These are phyloP conservation scores for Neocallimastix lanati DNA, from an alignment of 192 early-diverging fungal species.

Conservation along the genomic window DNA sequence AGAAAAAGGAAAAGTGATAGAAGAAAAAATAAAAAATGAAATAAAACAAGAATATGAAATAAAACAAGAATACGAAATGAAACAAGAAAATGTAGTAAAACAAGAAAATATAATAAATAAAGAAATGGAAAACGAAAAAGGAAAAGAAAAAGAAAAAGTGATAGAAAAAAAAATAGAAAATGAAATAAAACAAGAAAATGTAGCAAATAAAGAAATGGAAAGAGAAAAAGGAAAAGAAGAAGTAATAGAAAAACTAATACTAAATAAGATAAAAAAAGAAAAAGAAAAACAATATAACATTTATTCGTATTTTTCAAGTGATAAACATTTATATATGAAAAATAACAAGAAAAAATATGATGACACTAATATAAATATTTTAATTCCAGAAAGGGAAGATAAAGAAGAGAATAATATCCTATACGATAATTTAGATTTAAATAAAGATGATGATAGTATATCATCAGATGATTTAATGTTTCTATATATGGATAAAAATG, in stretches of 20 bases:
- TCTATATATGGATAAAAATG: background rate
- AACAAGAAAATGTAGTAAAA: too few species aligned
- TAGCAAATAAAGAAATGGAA: background rate
- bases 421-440: background rate
- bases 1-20: too few species aligned
- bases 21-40: too few species aligned
- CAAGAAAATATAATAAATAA: too few species aligned
- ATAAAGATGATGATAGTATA: background rate
- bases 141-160: slow-evolving; percentile 20
- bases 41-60: too few species aligned
- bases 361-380: too few species aligned
- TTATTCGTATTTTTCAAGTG: too few species aligned
- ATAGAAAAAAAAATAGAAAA: slow-evolving; percentile 4
- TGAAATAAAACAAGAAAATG: slow-evolving; percentile 10
- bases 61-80: too few species aligned
- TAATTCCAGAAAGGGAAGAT: background rate
- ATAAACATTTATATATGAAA: too few species aligned
- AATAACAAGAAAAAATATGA: too few species aligned
- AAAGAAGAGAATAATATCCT: slow-evolving; percentile 1
- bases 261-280: slow-evolving; percentile 2
- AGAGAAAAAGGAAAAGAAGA: background rate
- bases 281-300: slow-evolving; percentile 2
- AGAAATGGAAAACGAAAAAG: background rate
- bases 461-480: background rate
- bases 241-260: slow-evolving; percentile 9